Conservation (phyloP, 768 basidiomycete genomes). For the Trametopsis cervina region DNA sequence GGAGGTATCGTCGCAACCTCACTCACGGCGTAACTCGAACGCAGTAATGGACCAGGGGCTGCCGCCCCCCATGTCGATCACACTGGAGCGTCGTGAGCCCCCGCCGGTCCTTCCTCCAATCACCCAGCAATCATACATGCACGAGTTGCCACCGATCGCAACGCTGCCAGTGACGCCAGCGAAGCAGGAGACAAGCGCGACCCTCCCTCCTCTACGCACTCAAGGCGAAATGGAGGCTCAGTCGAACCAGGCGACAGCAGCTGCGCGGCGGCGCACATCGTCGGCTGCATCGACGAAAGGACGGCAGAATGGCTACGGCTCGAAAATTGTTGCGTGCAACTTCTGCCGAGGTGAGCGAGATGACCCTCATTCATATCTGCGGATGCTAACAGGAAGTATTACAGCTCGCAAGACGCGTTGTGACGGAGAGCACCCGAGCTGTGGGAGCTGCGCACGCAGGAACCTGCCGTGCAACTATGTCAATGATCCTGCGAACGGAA, state of each 20-base stretch:
- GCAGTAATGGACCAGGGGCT: conserved; percentile 15
- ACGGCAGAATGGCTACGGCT: conserved; percentile 60
- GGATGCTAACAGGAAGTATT: conserved; percentile 11
- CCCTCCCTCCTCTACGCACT: conserved; percentile 18
- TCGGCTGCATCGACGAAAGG: conserved; percentile 56
- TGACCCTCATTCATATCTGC: conserved; percentile 3
- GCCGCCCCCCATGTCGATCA: conserved; percentile 9
- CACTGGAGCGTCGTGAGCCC: conserved; percentile 11
- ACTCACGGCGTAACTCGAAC: conserved; percentile 20
- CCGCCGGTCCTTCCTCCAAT: conserved; percentile 20
- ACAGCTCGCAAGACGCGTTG: conserved; percentile 85
- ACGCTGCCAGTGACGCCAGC: conserved; percentile 9
- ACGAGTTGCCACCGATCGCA: conserved; percentile 17
- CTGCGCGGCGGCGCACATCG: conserved; percentile 51
- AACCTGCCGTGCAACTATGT: conserved; percentile 76
- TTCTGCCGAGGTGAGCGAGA: conserved; percentile 71
- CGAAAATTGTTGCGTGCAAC: conserved; percentile 85
- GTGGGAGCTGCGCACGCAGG: conserved; percentile 76
- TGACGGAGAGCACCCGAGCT: conserved; percentile 80
- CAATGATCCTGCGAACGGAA: conserved; percentile 42
- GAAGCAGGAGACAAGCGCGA: conserved; percentile 5
- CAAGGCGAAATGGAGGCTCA: conserved; percentile 18
- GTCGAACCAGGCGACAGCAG: conserved; percentile 26
- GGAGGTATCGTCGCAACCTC: conserved; percentile 26
- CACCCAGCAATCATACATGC: conserved; percentile 5